Conservation (phyloP, 1,284 basidiomycete genomes). For the Sanghuangporus baumii region DNA sequence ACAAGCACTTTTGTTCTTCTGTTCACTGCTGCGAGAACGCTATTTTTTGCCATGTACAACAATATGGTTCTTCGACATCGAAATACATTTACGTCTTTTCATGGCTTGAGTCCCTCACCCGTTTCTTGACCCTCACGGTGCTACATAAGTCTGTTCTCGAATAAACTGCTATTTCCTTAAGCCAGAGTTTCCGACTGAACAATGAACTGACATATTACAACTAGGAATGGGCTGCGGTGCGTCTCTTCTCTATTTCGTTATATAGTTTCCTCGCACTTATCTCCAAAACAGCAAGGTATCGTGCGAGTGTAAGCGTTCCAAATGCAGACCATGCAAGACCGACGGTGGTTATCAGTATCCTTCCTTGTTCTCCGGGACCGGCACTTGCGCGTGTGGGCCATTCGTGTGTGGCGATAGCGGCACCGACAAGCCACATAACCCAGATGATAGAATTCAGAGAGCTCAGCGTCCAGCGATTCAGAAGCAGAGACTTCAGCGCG, state of each 20-base stretch:
- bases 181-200: too few species aligned
- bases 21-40: too few species aligned
- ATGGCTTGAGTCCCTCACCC: too few species aligned
- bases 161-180: too few species aligned
- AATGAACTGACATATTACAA: too few species aligned
- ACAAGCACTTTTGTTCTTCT: not conserved
- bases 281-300: slow-evolving; percentile 10
- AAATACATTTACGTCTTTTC: too few species aligned
- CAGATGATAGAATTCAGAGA: slow-evolving; percentile 6
- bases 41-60: too few species aligned
- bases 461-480: slow-evolving; percentile 17
- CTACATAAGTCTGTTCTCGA: too few species aligned
- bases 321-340: slow-evolving; percentile 15
- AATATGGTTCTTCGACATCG: too few species aligned
- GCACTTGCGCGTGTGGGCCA: slow-evolving; percentile 2
- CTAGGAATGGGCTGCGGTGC: too few species aligned
- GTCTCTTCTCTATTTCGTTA: too few species aligned
- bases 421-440: slow-evolving; percentile 18
- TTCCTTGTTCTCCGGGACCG: slow-evolving; percentile 5
- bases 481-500: slow-evolving; percentile 30
- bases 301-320: slow-evolving; percentile 7
- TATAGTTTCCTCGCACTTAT: not conserved
- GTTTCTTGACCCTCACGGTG: too few species aligned
- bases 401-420: slow-evolving; percentile 10
- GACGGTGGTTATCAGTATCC: slow-evolving; percentile 11